Conservation (phyloP, 179 eudicot genomes). For the Heliamphora pulchella region DNA sequence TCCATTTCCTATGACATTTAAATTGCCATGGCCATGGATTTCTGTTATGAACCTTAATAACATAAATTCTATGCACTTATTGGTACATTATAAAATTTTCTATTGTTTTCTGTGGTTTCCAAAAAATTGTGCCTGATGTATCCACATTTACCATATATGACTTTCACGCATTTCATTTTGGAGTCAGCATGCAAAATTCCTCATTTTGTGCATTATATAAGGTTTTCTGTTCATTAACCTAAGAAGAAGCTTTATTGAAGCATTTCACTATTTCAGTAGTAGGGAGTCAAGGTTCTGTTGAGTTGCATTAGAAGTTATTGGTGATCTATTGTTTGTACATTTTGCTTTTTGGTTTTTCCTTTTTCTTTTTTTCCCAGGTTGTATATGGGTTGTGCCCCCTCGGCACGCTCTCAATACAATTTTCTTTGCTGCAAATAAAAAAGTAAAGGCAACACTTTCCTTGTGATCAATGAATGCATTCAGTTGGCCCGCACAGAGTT, state of each 20-base stretch:
- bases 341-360: neutral
- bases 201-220: neutral
- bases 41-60: neutral
- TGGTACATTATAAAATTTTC: neutral
- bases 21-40: neutral
- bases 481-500: too few species aligned
- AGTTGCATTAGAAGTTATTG: too few species aligned
- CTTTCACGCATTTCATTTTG: neutral
- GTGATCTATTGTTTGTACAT: neutral
- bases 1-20: slow-evolving; percentile 1
- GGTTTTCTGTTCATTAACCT: neutral
- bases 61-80: neutral
- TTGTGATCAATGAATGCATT: too few species aligned
- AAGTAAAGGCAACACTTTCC: too few species aligned
- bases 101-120: neutral
- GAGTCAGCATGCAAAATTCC: neutral
- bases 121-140: neutral
- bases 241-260: neutral
- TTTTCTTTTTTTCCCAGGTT: neutral
- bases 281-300: neutral
- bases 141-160: neutral
- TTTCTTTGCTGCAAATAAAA: neutral
- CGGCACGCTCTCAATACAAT: neutral
- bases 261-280: neutral
- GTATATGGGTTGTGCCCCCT: neutral